Conservation (phyloP, 148 eudicot species). For the Amaranthus cruentus region DNA sequence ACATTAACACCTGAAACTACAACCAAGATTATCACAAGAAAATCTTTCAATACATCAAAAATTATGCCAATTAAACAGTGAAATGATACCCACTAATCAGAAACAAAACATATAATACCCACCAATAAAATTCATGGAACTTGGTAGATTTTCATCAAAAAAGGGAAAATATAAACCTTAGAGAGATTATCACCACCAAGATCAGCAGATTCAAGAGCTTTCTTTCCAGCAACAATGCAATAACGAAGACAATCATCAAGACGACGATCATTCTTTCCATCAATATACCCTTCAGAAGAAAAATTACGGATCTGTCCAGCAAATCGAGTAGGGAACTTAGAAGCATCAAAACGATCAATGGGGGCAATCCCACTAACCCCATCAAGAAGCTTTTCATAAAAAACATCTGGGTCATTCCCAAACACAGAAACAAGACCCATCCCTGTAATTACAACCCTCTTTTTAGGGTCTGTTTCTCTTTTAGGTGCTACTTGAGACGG, state of each 20-base stretch:
- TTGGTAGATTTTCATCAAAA: neutral
- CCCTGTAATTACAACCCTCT: slow-evolving; percentile 85
- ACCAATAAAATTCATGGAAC: neutral
- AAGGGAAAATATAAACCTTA: slow-evolving; percentile 33
- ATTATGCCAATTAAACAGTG: neutral
- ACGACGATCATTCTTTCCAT: slow-evolving; percentile 59
- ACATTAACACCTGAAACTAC: neutral
- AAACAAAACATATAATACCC: neutral
- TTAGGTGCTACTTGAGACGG: slow-evolving; percentile 39
- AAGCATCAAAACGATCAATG: slow-evolving; percentile 83
- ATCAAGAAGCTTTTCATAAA: slow-evolving; percentile 66
- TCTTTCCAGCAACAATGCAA: slow-evolving; percentile 71
- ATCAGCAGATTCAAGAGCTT: slow-evolving; percentile 54
- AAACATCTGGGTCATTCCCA: slow-evolving; percentile 70
- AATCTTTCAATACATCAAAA: neutral
- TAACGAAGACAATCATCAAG: slow-evolving; percentile 59
- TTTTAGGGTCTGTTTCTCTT: slow-evolving; percentile 90
- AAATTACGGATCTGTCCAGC: slow-evolving; percentile 67
- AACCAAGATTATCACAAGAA: neutral
- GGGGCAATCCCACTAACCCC: slow-evolving; percentile 74
- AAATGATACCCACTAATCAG: neutral
- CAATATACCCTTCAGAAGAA: slow-evolving; percentile 52
- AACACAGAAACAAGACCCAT: slow-evolving; percentile 93
- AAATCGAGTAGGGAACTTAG: slow-evolving; percentile 77
- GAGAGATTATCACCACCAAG: slow-evolving; percentile 50